Percentiles rank a stretch among this genome's conserved stretches.
These are phyloP conservation scores for Physcomitrellopsis africana DNA, from an alignment of 225 moss, liverwort and hornwort genomes.

Conservation along the genomic window DNA sequence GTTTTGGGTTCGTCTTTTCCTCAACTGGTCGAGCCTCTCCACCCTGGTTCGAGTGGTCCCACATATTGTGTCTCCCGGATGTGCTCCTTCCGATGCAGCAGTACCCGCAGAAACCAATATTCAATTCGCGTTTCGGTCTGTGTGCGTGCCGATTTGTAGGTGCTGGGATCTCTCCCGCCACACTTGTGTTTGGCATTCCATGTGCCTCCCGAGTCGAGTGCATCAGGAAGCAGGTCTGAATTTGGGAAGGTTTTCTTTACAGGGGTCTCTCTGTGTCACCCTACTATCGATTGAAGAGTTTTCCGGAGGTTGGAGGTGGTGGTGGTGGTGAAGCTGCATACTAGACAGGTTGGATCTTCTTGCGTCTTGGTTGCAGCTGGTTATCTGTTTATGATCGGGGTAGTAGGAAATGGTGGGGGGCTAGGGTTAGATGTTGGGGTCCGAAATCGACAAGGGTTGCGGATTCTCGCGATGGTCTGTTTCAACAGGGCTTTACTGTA, in stretches of 20 bases:
- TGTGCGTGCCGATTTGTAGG: background rate
- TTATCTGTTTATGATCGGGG: background rate
- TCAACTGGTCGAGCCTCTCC: no score
- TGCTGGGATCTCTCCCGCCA: no score
- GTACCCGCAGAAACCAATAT: no score
- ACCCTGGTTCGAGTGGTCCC: no score
- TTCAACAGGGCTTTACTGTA: no score
- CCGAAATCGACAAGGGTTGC: background rate
- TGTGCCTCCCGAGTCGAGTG: no score
- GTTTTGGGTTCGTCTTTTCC: no score
- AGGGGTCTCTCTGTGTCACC: background rate
- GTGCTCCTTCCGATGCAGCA: no score
- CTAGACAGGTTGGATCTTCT: slow-evolving; percentile 22
- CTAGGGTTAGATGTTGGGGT: background rate
- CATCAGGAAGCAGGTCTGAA: no score
- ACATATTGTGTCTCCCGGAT: no score
- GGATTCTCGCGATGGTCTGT: background rate
- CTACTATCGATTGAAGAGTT: background rate
- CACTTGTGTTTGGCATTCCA: background rate
- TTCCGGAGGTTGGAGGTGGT: background rate
- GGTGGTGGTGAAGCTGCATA: background rate
- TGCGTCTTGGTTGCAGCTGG: background rate
- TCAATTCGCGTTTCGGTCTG: no score
- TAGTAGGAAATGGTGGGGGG: background rate
- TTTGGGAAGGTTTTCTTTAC: background rate